Percentiles rank a stretch among this genome's conserved stretches.
Evolutionary conservation across 331 rosid genomes (phyloP).

Genomic region (Cucumis variabilis): DNA sequence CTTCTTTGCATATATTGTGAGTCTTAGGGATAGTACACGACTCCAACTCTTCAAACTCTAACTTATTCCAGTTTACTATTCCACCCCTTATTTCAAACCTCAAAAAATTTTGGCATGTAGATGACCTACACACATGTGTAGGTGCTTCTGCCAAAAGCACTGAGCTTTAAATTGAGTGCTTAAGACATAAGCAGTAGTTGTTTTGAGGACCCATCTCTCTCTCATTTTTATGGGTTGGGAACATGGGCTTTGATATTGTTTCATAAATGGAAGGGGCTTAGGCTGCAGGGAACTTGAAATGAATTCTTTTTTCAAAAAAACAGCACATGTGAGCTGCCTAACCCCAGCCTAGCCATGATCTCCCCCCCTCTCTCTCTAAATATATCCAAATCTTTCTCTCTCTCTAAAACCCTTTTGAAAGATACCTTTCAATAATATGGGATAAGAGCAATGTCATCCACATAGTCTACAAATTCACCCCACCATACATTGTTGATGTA

Average conservation of each 20-base stretch:
- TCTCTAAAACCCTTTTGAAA: constrained; percentile 3
- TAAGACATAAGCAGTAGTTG: background rate
- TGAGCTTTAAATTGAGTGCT: background rate
- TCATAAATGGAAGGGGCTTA: constrained; percentile 20
- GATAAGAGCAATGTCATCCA: constrained; percentile 12
- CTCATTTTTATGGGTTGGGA: background rate
- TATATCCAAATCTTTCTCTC: background rate
- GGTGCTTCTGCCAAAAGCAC: constrained; percentile 19
- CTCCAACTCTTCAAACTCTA: no score
- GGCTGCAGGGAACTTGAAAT: background rate
- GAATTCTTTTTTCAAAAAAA: background rate
- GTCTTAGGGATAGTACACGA: no score
- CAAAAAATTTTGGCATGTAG: no score
- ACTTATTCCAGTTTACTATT: no score
- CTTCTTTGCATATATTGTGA: no score
- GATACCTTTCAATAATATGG: constrained; percentile 22
- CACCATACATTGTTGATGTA: background rate
- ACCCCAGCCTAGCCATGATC: constrained; percentile 22
- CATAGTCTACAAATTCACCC: background rate
- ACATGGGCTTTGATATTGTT: constrained; percentile 24
- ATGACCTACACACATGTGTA: background rate
- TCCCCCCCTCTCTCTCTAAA: background rate
- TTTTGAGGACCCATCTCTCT: constrained; percentile 13
- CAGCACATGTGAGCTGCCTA: constrained; percentile 29
- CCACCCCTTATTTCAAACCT: no score